phyloP scores from a whole-genome alignment of 345 rosid genomes.

The Moricandia arvensis region DNA sequence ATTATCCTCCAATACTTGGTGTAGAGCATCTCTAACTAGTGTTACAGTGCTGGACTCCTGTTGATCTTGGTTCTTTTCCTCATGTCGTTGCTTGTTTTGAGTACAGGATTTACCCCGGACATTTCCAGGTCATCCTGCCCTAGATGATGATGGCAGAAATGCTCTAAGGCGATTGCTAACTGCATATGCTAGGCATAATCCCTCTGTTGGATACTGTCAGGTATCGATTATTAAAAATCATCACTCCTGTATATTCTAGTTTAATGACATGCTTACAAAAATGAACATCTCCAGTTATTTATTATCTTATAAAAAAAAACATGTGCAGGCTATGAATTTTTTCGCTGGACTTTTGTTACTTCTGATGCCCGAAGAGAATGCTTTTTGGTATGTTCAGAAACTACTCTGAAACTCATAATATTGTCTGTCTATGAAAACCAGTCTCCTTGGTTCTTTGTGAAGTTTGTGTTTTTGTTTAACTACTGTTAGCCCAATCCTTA shows the following conservation, averaged over 20 bases:
- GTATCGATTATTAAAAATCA: constrained; percentile 25
- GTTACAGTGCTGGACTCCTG: background rate
- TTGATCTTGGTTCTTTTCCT: constrained; percentile 19
- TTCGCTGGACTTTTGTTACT: constrained; percentile 92
- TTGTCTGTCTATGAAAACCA: background rate
- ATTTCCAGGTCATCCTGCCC: constrained; percentile 98
- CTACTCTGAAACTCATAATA: constrained; percentile 12
- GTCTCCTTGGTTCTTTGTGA: constrained; percentile 8
- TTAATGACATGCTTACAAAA: background rate
- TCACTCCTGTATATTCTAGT: constrained; percentile 4
- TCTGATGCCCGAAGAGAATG: constrained; percentile 99
- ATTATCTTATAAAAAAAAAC: constrained; percentile 5
- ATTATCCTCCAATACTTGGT: background rate
- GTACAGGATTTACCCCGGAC: constrained; percentile 97
- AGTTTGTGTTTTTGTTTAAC: background rate
- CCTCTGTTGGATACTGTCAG: constrained; percentile 99
- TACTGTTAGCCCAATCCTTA: background rate
- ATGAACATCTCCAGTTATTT: constrained; percentile 3
- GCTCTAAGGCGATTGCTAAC: constrained; percentile 93
- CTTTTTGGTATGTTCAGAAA: constrained; percentile 73
- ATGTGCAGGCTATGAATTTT: constrained; percentile 92
- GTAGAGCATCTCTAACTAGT: too few species aligned
- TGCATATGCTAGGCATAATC: constrained; percentile 98
- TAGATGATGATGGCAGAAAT: constrained; percentile 92
- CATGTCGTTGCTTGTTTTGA: constrained; percentile 31